Percentiles rank a stretch among this genome's conserved stretches.
Evolutionary conservation across 2,329 filamentous ascomycete genomes (phyloP).

Genomic region (Zymoseptoria brevis): DNA sequence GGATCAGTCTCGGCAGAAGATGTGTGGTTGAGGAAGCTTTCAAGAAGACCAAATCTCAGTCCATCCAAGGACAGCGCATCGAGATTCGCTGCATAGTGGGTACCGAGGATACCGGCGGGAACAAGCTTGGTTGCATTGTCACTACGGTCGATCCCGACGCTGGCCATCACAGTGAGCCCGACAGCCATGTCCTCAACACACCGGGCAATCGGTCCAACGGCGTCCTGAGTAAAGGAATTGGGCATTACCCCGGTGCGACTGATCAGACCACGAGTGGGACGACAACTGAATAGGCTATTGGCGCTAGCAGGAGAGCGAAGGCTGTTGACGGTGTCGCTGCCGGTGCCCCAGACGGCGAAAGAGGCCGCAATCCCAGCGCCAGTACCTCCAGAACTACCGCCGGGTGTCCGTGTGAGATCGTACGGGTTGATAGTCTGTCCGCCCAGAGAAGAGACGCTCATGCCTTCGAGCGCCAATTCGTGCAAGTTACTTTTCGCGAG

Average conservation of each 20-base stretch:
- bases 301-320: slow-evolving; percentile 55
- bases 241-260: slow-evolving; percentile 25
- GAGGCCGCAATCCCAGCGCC: slow-evolving; percentile 52
- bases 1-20: slow-evolving; percentile 46
- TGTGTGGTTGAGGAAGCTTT: slow-evolving; percentile 53
- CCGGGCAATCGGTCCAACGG: slow-evolving; percentile 26
- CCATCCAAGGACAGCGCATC: slow-evolving; percentile 30
- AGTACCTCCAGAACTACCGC: slow-evolving; percentile 56
- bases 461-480: slow-evolving; percentile 56
- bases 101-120: slow-evolving; percentile 34
- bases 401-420: slow-evolving; percentile 55
- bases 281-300: slow-evolving; percentile 52
- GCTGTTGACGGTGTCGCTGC: slow-evolving; percentile 47
- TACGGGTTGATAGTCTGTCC: slow-evolving; percentile 62
- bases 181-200: slow-evolving; percentile 28
- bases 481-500: slow-evolving; percentile 41
- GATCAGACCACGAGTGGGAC: slow-evolving; percentile 37
- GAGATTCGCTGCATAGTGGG: slow-evolving; percentile 43
- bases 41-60: slow-evolving; percentile 42
- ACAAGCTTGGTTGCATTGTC: slow-evolving; percentile 48
- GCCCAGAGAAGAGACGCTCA: slow-evolving; percentile 54
- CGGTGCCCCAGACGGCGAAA: slow-evolving; percentile 45
- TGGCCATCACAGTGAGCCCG: slow-evolving; percentile 33
- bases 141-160: slow-evolving; percentile 34
- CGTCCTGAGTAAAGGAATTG: slow-evolving; percentile 28